phyloP scores from a whole-genome alignment of 768 basidiomycete genomes.

The Fomitopsis pulvina region DNA sequence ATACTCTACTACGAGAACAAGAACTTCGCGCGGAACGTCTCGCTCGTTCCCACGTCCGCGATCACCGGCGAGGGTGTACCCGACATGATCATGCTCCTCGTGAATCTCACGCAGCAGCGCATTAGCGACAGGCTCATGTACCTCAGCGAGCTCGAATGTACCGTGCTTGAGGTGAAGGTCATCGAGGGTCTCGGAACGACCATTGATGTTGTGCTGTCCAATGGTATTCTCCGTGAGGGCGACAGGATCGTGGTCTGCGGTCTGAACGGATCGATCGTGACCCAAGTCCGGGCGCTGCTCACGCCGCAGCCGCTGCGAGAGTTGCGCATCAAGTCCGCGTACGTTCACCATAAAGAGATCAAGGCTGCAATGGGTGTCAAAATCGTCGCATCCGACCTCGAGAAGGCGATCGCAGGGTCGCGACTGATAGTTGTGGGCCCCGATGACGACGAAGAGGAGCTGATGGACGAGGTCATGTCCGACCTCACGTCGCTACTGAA shows the following conservation, averaged over 20 bases:
- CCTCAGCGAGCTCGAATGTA: slow-evolving; percentile 93
- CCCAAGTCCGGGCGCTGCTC: slow-evolving; percentile 86
- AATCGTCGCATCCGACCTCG: slow-evolving; percentile 89
- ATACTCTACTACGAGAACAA: slow-evolving; percentile 97
- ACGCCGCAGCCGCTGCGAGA: slow-evolving; percentile 97
- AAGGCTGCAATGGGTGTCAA: slow-evolving; percentile 97
- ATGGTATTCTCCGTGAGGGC: slow-evolving; percentile 86
- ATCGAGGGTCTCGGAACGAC: slow-evolving; percentile 97
- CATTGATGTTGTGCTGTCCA: slow-evolving; percentile 93
- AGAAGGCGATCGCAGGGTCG: slow-evolving; percentile 97
- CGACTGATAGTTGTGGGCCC: slow-evolving; percentile 87
- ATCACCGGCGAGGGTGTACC: slow-evolving; percentile 98
- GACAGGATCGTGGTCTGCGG: slow-evolving; percentile 96
- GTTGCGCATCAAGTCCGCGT: slow-evolving; percentile 93
- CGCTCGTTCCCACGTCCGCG: slow-evolving; percentile 95
- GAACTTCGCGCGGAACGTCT: slow-evolving; percentile 88
- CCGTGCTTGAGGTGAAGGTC: slow-evolving; percentile 97
- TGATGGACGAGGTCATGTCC: slow-evolving; percentile 94
- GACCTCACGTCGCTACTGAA: slow-evolving; percentile 85
- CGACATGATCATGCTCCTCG: slow-evolving; percentile 98
- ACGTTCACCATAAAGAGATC: slow-evolving; percentile 96
- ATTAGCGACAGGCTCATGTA: slow-evolving; percentile 99
- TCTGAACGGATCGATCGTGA: slow-evolving; percentile 94
- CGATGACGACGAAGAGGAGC: slow-evolving; percentile 94
- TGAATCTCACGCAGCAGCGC: slow-evolving; percentile 95